Conservation (phyloP, 1,284 basidiomycete species). For the Trichosporon inkin region DNA sequence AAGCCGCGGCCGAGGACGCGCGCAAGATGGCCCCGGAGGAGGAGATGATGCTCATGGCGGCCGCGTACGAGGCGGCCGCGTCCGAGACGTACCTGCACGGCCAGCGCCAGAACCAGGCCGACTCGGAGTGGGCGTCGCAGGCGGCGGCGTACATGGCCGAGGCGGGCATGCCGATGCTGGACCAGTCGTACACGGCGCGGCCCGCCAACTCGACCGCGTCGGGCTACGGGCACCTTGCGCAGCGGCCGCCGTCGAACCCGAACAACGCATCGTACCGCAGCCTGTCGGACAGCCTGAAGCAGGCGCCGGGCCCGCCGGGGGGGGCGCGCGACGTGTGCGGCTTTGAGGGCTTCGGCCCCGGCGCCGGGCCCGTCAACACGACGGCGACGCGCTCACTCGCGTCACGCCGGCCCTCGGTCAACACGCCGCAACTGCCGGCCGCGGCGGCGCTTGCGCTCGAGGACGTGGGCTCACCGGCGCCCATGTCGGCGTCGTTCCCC, state of each 20-base stretch:
- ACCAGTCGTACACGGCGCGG: slow-evolving; percentile 45
- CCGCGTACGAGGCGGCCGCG: slow-evolving; percentile 45
- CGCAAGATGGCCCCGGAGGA: slow-evolving; percentile 44
- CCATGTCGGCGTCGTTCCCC: slow-evolving; percentile 48
- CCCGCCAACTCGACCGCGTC: slow-evolving; percentile 25
- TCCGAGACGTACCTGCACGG: slow-evolving; percentile 40
- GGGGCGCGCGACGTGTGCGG: slow-evolving; percentile 40
- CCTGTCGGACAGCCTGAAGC: slow-evolving; percentile 19
- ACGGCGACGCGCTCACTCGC: slow-evolving; percentile 16
- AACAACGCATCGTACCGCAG: slow-evolving; percentile 29
- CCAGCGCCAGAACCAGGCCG: slow-evolving; percentile 29
- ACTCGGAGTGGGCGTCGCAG: slow-evolving; percentile 41
- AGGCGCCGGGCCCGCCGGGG: background rate
- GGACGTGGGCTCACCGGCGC: slow-evolving; percentile 45
- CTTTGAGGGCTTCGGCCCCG: slow-evolving; percentile 51
- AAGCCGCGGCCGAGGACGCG: slow-evolving; percentile 33
- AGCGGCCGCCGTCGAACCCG: slow-evolving; percentile 10
- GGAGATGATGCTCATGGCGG: slow-evolving; percentile 50
- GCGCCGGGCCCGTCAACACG: slow-evolving; percentile 17
- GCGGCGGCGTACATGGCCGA: slow-evolving; percentile 49
- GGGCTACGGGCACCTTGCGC: slow-evolving; percentile 33
- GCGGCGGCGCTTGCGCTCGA: slow-evolving; percentile 10
- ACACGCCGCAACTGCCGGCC: background rate
- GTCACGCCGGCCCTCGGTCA: slow-evolving; percentile 10
- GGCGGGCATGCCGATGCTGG: slow-evolving; percentile 45